Evolutionary conservation across 2,329 filamentous ascomycete genomes (phyloP), one percentile per base, ranked within the genome.

Genomic region (Claviceps maximensis): DNA sequence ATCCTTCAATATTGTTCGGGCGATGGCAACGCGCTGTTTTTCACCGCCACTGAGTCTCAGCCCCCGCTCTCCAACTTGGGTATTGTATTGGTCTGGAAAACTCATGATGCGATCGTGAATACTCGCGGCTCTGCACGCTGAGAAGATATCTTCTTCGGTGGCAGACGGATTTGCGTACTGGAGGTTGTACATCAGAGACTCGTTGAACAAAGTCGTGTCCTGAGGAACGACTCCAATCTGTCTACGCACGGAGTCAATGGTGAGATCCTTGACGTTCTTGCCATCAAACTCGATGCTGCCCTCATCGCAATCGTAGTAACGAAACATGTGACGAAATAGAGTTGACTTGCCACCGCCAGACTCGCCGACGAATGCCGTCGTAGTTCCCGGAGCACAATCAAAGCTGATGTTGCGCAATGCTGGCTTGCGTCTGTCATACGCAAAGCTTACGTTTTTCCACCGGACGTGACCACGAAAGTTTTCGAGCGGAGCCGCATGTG

Each of bases 311-410:
- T 96, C 94, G 74, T 97, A 98, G 69, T 96, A 98, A 19, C 93
- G 86, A 75, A 95, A 97, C 66, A 98, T 83, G 49, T 97, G 79
- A 50, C 93, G 86, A 74, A 98, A 96, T 27, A 98, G 80, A 0
- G 93, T 98, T 2, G 91, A 97, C 69, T 98, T 98, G 59, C 93
- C 93, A 55, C 93, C 93, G 47, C 93, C 93, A 33, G 91, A 97
- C 67, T 97, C 91, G 58, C 93, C 93, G 19, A 98, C 93, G 58
- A 98, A 84, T 0, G 93, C 93, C 6, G 91, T 98, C 0, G 90
- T 97, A 1, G 89, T 96, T 51, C 93, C 93, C 2, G 93, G 90
- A 19, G 74, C 72, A 67, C 90, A 96, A 57, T 85, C 83, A 68
- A 98, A 97, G 57, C 80, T 84, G 49, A 98, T 76, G 47, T 89